Conservation (phyloP, 352 stramenopile genomes). For the Phytophthora hibernalis region DNA sequence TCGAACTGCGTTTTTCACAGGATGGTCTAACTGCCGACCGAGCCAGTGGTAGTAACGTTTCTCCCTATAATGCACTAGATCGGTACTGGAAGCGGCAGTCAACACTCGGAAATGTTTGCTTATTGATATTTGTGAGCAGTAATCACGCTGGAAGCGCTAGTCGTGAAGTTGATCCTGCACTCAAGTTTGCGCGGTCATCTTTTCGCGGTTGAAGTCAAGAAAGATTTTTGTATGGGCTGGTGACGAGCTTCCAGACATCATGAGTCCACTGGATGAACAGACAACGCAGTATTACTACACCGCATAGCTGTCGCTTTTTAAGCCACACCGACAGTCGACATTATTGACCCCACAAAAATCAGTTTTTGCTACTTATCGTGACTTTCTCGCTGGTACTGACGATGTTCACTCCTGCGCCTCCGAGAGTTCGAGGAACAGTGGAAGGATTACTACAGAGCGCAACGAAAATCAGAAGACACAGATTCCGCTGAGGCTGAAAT, state of each 20-base stretch:
- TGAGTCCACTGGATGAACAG: background rate
- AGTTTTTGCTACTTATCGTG: background rate
- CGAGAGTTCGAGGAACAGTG: background rate
- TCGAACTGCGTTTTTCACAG: slow-evolving; percentile 6
- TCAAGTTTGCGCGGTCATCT: background rate
- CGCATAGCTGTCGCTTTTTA: slow-evolving; percentile 15
- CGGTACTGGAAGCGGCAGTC: slow-evolving; percentile 15
- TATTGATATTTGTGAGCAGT: slow-evolving; percentile 21
- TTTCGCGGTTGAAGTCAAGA: background rate
- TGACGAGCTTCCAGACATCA: slow-evolving; percentile 18
- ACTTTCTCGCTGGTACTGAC: background rate
- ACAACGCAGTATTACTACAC: slow-evolving; percentile 20
- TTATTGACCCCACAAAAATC: background rate
- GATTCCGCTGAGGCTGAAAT: background rate
- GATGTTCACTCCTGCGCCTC: background rate
- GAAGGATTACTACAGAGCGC: background rate
- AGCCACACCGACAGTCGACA: slow-evolving; percentile 18
- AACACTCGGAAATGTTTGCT: background rate
- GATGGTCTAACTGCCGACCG: background rate
- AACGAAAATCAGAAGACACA: background rate
- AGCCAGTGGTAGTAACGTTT: background rate
- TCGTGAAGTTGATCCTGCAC: background rate
- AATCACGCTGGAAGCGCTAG: background rate
- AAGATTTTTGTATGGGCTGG: slow-evolving; percentile 19
- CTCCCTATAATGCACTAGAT: background rate